Conservation (phyloP, 805 yeast genomes). For the Barnettozyma sucrosica region DNA sequence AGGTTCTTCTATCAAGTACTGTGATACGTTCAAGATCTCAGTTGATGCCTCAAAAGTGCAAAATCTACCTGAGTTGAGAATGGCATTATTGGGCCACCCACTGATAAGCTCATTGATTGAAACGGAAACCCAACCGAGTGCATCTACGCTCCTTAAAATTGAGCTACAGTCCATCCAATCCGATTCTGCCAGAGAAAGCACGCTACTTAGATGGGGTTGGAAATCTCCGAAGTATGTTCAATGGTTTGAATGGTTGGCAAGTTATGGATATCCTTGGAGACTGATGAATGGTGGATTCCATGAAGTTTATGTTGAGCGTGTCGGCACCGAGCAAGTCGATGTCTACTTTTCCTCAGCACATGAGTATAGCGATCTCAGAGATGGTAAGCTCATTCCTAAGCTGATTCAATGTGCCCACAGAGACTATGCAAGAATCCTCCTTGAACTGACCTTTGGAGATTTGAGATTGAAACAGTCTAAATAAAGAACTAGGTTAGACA, state of each 20-base stretch:
- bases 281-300: constrained; percentile 24
- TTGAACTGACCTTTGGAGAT: constrained; percentile 6
- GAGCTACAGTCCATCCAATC: neutral
- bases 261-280: constrained; percentile 25
- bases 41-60: constrained; percentile 3
- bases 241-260: constrained; percentile 15
- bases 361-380: constrained; percentile 21
- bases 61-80: neutral
- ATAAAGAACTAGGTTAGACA: no score
- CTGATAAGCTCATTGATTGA: neutral
- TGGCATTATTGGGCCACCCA: neutral
- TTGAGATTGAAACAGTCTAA: neutral
- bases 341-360: constrained; percentile 20
- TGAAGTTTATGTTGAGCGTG: constrained; percentile 15
- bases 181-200: neutral
- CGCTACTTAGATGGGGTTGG: constrained; percentile 7
- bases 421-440: constrained; percentile 18
- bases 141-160: neutral
- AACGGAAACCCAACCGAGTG: neutral
- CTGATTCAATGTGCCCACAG: constrained; percentile 13
- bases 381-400: constrained; percentile 21
- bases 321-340: constrained; percentile 9
- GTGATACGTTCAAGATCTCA: constrained; percentile 17
- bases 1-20: constrained; percentile 16
- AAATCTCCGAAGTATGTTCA: neutral